These are phyloP conservation scores for Lipomyces mesembrius DNA, from an alignment of 805 yeast species.

Conservation along the genomic window DNA sequence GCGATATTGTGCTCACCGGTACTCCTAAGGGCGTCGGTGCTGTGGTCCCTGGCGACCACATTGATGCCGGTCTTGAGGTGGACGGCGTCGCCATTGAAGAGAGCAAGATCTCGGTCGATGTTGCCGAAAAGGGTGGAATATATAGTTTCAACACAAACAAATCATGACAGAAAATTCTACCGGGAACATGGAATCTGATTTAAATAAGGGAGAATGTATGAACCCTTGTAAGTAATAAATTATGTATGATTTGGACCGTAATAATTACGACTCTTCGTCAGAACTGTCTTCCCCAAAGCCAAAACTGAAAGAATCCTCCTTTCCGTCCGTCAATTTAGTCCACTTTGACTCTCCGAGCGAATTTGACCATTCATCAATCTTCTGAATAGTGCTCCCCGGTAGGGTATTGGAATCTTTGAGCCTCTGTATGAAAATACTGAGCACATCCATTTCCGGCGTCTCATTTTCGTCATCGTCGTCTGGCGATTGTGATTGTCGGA, in stretches of 20 bases:
- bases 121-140: conserved; percentile 63
- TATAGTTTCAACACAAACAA: conserved; percentile 54
- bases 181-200: neutral
- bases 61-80: conserved; percentile 65
- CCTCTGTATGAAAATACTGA: conserved; percentile 48
- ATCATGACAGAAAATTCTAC: neutral
- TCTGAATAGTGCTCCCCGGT: conserved; percentile 40
- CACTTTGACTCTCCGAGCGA: conserved; percentile 52
- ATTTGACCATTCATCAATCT: conserved; percentile 37
- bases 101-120: conserved; percentile 55
- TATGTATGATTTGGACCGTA: neutral
- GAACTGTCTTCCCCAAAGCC: conserved; percentile 36
- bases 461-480: conserved; percentile 45
- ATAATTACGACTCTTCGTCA: neutral
- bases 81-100: conserved; percentile 62
- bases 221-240: neutral
- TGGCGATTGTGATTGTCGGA: conserved; percentile 41
- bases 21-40: conserved; percentile 98
- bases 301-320: conserved; percentile 48
- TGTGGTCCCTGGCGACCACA: conserved; percentile 74
- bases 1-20: conserved; percentile 91
- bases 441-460: conserved; percentile 46
- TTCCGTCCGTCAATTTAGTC: conserved; percentile 51
- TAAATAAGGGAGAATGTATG: neutral
- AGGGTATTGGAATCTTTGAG: conserved; percentile 39